Conservation (phyloP, 192 early-diverging fungal species). For the Backusella tarrabulga region DNA sequence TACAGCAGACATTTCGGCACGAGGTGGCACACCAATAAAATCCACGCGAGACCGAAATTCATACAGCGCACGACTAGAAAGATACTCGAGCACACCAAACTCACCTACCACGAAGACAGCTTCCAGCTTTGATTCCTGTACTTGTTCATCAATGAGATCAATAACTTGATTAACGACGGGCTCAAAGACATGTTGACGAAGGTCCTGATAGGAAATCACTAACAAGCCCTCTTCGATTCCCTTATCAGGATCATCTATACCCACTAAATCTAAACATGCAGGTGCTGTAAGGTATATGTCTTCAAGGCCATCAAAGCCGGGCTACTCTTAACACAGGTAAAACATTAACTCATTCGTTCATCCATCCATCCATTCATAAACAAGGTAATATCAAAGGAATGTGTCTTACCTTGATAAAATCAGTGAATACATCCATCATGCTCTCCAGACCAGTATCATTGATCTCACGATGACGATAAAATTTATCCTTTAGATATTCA, state of each 20-base stretch:
- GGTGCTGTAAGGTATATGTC: constrained; percentile 47
- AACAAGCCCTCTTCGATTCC: constrained; percentile 46
- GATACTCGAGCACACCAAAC: constrained; percentile 51
- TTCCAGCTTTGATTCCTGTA: constrained; percentile 35
- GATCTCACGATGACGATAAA: constrained; percentile 39
- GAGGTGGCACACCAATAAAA: constrained; percentile 43
- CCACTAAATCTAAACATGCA: constrained; percentile 38
- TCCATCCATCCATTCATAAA: too few relatives aligned
- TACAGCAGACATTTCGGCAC: constrained; percentile 45
- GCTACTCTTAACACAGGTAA: constrained; percentile 15
- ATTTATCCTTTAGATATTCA: constrained; percentile 34
- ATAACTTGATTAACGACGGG: constrained; percentile 48
- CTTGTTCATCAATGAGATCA: constrained; percentile 44
- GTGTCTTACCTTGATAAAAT: constrained; percentile 37
- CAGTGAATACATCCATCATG: constrained; percentile 43
- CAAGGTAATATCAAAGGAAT: not conserved
- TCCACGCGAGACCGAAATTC: constrained; percentile 41
- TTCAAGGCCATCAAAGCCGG: constrained; percentile 50
- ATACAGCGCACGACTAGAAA: constrained; percentile 42
- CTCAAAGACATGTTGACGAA: constrained; percentile 52
- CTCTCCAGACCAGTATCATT: constrained; percentile 37
- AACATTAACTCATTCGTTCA: not conserved
- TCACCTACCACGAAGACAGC: constrained; percentile 55
- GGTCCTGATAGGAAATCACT: constrained; percentile 44
- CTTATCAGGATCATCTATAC: constrained; percentile 45